A percentile compares a stretch with the other conserved stretches of the same genome.
Evolutionary conservation across 2,329 filamentous ascomycete genomes (phyloP).

Genomic region (Aspergillus intermedius): DNA sequence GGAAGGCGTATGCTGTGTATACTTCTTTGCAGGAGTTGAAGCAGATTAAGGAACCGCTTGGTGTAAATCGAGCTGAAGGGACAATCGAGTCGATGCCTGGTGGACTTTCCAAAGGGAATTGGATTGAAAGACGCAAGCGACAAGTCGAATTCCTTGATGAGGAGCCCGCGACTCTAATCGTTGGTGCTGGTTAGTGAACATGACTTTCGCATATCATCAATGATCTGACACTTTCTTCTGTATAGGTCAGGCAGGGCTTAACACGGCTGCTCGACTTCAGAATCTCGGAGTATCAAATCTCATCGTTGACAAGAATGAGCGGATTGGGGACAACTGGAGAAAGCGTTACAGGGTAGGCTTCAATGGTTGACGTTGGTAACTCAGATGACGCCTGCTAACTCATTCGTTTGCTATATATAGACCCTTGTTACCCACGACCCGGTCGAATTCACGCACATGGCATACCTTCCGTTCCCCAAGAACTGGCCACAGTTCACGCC

Average conservation of each 20-base stretch:
- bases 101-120: constrained; percentile 27
- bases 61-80: constrained; percentile 25
- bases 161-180: constrained; percentile 35
- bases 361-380: not conserved
- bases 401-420: constrained; percentile 8
- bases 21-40: constrained; percentile 33
- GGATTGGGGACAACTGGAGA: constrained; percentile 47
- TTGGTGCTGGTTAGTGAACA: constrained; percentile 31
- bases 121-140: constrained; percentile 29
- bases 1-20: constrained; percentile 36
- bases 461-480: constrained; percentile 35
- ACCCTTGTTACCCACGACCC: constrained; percentile 37
- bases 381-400: not conserved
- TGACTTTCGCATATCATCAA: not conserved
- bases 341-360: constrained; percentile 40
- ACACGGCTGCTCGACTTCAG: constrained; percentile 36
- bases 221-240: not conserved
- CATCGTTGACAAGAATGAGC: constrained; percentile 41
- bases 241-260: constrained; percentile 39
- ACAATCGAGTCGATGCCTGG: constrained; percentile 30
- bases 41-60: constrained; percentile 27
- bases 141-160: constrained; percentile 28
- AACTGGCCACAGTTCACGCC: constrained; percentile 40
- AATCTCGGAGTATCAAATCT: constrained; percentile 35
- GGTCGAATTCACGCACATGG: constrained; percentile 34